Base-by-base conservation (phyloP, 1,284 basidiomycete genomes). In the Austroboletus niveus region DNA sequence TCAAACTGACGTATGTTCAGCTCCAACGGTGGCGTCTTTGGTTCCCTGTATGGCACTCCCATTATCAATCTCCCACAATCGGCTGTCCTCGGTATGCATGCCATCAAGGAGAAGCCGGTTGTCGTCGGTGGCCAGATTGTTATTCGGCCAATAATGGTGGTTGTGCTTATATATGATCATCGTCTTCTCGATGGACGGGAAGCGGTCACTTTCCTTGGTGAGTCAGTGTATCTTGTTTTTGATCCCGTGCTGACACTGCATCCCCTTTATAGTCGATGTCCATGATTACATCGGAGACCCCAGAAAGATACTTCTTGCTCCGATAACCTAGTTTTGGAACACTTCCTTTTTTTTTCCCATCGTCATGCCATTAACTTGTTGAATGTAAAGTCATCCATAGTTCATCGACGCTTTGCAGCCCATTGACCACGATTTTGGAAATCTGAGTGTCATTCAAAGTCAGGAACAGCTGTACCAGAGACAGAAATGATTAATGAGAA, bases 1-100 rank as follows among this genome's bases (percentile, higher is more conserved):
- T 38, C 42, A 55, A 47, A 54, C 52, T 8, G 42, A 15, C 42
- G 53, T n/a, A 52, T 12, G 17, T 49, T 45, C 49, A 92, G 91
- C 72, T 98, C 96, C 49, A 99, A 99, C 71, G 97, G 97, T 46
- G 97, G 96, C 64, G 96, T 99, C 68, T 99, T 99, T 65, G 96
- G 96, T 51, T 97, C 94, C 49, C 78, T 98, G 45, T 98, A 89
- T 69, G 96, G 96, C 47, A 99, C 96, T 35, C 96, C 96, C 47
- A 95, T 94, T 71, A 95, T 99, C 76, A 99, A 98, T 79, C 77
- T 96, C 52, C 96, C 96, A 20, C 96, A 98, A 71, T 78, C 93
- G 41, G 96, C 94, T 52, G 95, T 98, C 20, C 81, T 98, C 52
- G 92, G 92, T 56, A 98, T 98, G 94, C 96, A 99, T 75, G 69